phyloP scores from a whole-genome alignment of 2,329 filamentous ascomycete genomes.

The Pseudonectria foliicola region DNA sequence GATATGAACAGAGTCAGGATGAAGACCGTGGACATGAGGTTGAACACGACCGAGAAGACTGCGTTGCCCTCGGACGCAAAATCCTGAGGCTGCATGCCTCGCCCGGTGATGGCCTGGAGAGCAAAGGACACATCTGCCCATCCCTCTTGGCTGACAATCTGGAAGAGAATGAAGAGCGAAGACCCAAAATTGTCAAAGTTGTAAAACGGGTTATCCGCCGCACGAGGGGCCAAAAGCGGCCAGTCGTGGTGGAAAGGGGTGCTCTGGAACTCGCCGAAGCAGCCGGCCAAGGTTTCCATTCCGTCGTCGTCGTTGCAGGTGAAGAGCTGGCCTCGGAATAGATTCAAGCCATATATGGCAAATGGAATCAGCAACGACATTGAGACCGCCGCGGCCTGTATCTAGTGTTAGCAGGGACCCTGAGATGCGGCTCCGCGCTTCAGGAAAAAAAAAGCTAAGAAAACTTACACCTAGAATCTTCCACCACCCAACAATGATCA shows the following conservation, averaged over 20 bases:
- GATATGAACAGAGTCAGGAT: conserved; percentile 96
- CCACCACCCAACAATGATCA: conserved; percentile 89
- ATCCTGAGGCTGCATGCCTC: conserved; percentile 62
- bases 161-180: conserved; percentile 91
- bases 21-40: conserved; percentile 91
- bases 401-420: conserved; percentile 8
- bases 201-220: conserved; percentile 74
- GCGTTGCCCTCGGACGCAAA: conserved; percentile 75
- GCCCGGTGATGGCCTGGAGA: conserved; percentile 73
- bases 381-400: conserved; percentile 77
- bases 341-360: conserved; percentile 88
- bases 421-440: too few species aligned
- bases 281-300: conserved; percentile 59
- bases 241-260: conserved; percentile 67
- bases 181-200: conserved; percentile 94
- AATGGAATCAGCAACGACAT: conserved; percentile 92
- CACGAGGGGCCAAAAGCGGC: conserved; percentile 75
- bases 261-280: conserved; percentile 75
- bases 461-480: conserved; percentile 76
- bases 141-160: conserved; percentile 97
- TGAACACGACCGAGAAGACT: conserved; percentile 93
- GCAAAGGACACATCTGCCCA: conserved; percentile 92
- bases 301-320: conserved; percentile 60
- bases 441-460: not conserved
- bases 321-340: conserved; percentile 79